Evolutionary conservation across 768 basidiomycete genomes (phyloP), one percentile per base, ranked within the genome.

Genomic region (Pulveroboletus sp.): DNA sequence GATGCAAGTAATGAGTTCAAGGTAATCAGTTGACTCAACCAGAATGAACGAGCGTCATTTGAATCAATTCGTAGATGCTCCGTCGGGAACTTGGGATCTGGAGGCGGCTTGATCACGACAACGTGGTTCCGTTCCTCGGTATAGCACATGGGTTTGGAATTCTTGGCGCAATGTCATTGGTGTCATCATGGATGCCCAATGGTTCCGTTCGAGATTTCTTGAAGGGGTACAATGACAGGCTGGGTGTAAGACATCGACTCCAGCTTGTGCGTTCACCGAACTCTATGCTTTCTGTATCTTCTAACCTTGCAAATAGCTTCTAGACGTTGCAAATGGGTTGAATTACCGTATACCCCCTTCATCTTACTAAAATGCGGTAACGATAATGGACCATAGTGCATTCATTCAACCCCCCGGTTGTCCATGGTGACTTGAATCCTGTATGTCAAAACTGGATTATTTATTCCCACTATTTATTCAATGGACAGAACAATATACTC

Each of bases 401-500:
- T 24, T 29, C 24, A 12, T 19, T 10, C n/a, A n/a, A n/a, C n/a
- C n/a, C n/a, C 33, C 45, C 45, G n/a, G n/a, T 47, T 13, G 25
- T 47, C 6, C 37, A 47, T 23, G 45, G 45, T 14, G 45, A 47
- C 31, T 19, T 47, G 12, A 47, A 32, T 10, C 10, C 34, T 11
- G 37, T 47, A 24, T 31, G 37, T 47, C 25, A 27, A 27, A 5
- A 9, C 9, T 27, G 25, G 25, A 9, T 27, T 9, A 27, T 27
- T 27, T 5, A 9, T 9, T 7, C 8, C 41, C 45, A 16, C 49
- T 4, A 2, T n/a, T n/a, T n/a, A n/a, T 2, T 9, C 5, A 5
- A 27, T 5, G 5, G 19, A 40, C 17, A 63, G 59, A 61, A 49
- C 2, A 59, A 63, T 1, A 40, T 62, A 1, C 46, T 62, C 12